These are phyloP conservation scores for Dactylella cylindrospora DNA, from an alignment of 2,329 filamentous ascomycete species.

Conservation along the genomic window DNA sequence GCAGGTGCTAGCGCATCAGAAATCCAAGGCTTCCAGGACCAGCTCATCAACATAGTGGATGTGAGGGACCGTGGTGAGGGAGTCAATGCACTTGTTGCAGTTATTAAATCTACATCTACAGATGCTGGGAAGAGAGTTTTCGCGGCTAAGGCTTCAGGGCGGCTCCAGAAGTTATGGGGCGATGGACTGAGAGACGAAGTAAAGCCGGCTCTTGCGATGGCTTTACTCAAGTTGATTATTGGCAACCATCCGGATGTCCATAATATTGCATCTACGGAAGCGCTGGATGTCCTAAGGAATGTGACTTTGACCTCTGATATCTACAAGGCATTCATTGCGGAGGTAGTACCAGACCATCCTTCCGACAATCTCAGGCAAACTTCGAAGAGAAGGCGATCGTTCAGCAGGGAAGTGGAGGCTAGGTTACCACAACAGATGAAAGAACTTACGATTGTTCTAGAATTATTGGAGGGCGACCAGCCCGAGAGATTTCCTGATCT, in stretches of 20 bases:
- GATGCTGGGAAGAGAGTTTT: slow-evolving; percentile 18
- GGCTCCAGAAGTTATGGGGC: slow-evolving; percentile 30
- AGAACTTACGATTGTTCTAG: slow-evolving; percentile 81
- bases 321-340: slow-evolving; percentile 27
- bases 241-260: slow-evolving; percentile 47
- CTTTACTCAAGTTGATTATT: slow-evolving; percentile 23
- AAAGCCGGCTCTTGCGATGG: slow-evolving; percentile 44
- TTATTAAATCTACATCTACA: slow-evolving; percentile 23
- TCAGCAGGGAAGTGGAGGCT: slow-evolving; percentile 58
- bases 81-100: slow-evolving; percentile 56
- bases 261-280: slow-evolving; percentile 59
- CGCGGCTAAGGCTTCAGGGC: slow-evolving; percentile 43
- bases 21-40: slow-evolving; percentile 57
- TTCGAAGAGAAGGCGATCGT: slow-evolving; percentile 58
- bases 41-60: slow-evolving; percentile 59
- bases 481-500: slow-evolving; percentile 75
- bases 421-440: slow-evolving; percentile 56
- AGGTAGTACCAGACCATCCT: slow-evolving; percentile 27
- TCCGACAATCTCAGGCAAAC: slow-evolving; percentile 32
- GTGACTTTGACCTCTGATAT: slow-evolving; percentile 63
- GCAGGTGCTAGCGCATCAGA: slow-evolving; percentile 54
- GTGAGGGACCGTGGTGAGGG: slow-evolving; percentile 61
- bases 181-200: slow-evolving; percentile 26
- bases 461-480: slow-evolving; percentile 79
- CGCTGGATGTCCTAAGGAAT: slow-evolving; percentile 70